Evolutionary conservation across 371 early-diverging fungal species (phyloP).

Genomic region (Syncephalastrum sp.): DNA sequence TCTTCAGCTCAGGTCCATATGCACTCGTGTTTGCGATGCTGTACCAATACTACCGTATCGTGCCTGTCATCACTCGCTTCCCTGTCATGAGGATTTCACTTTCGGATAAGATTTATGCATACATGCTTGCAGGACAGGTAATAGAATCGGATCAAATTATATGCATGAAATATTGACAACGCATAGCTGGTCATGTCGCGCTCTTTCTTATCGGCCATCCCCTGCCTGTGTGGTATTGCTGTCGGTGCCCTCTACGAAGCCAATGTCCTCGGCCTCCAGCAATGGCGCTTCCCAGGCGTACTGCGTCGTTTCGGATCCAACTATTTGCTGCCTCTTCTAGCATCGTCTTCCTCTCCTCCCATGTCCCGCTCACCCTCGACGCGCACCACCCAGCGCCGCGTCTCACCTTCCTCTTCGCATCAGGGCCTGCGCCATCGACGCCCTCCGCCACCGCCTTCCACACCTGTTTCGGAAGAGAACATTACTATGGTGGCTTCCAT

Average conservation of each 20-base stretch:
- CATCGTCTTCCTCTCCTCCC: slow-evolving; percentile 46
- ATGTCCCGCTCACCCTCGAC: slow-evolving; percentile 50
- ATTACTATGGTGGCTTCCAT: slow-evolving; percentile 51
- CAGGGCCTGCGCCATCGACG: slow-evolving; percentile 35
- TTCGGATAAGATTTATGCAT: slow-evolving; percentile 64
- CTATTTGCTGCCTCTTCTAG: slow-evolving; percentile 24
- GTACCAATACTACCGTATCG: slow-evolving; percentile 57
- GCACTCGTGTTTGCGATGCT: slow-evolving; percentile 63
- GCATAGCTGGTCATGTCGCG: slow-evolving; percentile 53
- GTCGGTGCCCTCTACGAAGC: slow-evolving; percentile 63
- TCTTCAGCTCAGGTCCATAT: slow-evolving; percentile 29
- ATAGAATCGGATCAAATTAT: background rate
- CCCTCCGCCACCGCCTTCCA: slow-evolving; percentile 20
- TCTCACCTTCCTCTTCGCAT: slow-evolving; percentile 31
- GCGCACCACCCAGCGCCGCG: slow-evolving; percentile 16
- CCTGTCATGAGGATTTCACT: slow-evolving; percentile 61
- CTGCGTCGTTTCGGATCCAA: slow-evolving; percentile 27
- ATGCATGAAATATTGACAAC: background rate
- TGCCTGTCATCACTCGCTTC: slow-evolving; percentile 64
- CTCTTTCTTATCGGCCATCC: slow-evolving; percentile 54
- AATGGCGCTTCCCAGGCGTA: slow-evolving; percentile 60
- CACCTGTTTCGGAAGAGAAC: slow-evolving; percentile 46
- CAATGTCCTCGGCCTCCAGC: slow-evolving; percentile 57
- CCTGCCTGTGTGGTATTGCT: slow-evolving; percentile 57
- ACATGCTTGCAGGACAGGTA: slow-evolving; percentile 63